Evolutionary conservation across 2,329 filamentous ascomycete genomes (phyloP), one percentile per base, ranked within the genome.

Genomic region (Colletotrichum limetticola): DNA sequence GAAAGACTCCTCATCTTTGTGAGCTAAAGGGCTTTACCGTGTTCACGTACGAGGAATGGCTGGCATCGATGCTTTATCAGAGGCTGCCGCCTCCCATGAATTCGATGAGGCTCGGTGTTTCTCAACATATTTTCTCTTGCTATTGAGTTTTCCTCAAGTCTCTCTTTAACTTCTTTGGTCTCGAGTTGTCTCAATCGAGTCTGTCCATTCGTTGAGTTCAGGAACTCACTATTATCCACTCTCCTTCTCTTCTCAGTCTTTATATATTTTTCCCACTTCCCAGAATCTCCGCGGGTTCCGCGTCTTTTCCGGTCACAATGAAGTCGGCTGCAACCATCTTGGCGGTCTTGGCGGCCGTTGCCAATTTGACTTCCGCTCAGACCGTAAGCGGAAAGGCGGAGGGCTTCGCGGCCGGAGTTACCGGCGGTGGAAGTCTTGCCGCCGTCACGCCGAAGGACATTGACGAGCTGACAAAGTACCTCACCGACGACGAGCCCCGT

Each of bases 361-460:
- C 37, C 52, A 62, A 71, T 57, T 35, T 70, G 32, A 26, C 69
- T 11, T 53, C 56, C n/a, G 59, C 68, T 19, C 68, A 72, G 55
- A 60, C 55, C 49, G 78, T 80, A 19, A 68, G 74, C 11, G 79
- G 79, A 26, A 77, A 76, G 30, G 75, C 79, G 3, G 78, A 79
- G 35, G 79, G 79, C 26, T 81, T 81, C 42, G 79, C 79, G 16
- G 66, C 76, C 5, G 78, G 86, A 42, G 85, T 87, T 1, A 90
- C 88, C 37, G 88, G 88, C 52, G 88, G 88, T 74, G 87, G 87
- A 35, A 81, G 77, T 64, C 86, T 86, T 16, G 79, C 84, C 14
- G 81, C 86, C 6, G 75, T 75, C 0, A 83, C 84, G 58, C 87
- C 87, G 19, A 79, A 79, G 26, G 83, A 82, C 55, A 86, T 81